Evolutionary conservation across 2,329 filamentous ascomycete species (phyloP).

Genomic region (Phialophora tarda): DNA sequence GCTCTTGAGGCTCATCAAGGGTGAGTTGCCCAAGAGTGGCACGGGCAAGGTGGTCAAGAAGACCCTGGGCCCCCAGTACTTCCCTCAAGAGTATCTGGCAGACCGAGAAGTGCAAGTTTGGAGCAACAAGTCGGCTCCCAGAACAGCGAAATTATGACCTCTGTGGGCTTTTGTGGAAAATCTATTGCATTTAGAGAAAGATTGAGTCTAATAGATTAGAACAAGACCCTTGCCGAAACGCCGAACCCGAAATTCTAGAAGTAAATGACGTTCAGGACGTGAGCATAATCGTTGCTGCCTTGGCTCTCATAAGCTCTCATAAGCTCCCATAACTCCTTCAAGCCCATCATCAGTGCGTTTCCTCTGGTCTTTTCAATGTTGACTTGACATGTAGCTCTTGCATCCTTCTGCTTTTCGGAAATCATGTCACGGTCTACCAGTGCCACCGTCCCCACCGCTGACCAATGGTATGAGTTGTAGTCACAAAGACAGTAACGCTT

Average conservation of each 20-base stretch:
- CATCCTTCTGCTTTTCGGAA: background rate
- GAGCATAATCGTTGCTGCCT: background rate
- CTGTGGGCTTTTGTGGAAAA: background rate
- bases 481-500: constrained; percentile 18
- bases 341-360: background rate
- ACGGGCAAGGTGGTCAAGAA: constrained; percentile 61
- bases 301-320: background rate
- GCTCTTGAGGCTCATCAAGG: constrained; percentile 51
- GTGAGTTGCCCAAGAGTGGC: constrained; percentile 55
- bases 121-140: constrained; percentile 32
- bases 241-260: constrained; percentile 7
- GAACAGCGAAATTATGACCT: constrained; percentile 33
- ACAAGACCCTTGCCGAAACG: background rate
- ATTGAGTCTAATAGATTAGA: constrained; percentile 16
- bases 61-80: constrained; percentile 49
- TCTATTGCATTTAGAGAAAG: constrained; percentile 5
- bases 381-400: background rate
- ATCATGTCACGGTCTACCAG: constrained; percentile 12
- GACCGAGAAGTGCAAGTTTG: constrained; percentile 43
- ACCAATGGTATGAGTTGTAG: constrained; percentile 13
- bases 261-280: background rate
- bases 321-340: background rate
- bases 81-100: constrained; percentile 43
- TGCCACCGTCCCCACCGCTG: constrained; percentile 24
- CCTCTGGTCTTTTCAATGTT: background rate